phyloP scores from a whole-genome alignment of 2,329 filamentous ascomycete genomes.

The Fusarium tricinctum region DNA sequence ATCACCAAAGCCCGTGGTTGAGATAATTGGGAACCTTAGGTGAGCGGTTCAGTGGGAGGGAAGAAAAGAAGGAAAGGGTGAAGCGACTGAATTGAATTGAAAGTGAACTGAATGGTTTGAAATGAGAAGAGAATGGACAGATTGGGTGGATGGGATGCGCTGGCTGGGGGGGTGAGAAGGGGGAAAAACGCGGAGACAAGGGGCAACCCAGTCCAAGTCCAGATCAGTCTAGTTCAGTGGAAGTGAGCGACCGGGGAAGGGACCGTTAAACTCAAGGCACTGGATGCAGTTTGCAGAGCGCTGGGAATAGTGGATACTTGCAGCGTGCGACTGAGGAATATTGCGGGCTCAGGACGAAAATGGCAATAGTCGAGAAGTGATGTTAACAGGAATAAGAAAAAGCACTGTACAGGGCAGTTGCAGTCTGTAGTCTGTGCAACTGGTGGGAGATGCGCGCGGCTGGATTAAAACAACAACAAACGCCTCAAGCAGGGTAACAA shows the following conservation, averaged over 20 bases:
- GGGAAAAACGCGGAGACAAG: constrained; percentile 44
- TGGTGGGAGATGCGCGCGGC: constrained; percentile 30
- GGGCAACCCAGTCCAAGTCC: constrained; percentile 35
- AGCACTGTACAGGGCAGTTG: not conserved
- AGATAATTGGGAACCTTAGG: constrained; percentile 28
- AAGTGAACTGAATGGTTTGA: constrained; percentile 34
- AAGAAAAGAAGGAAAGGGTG: constrained; percentile 36
- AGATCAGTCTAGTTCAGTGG: constrained; percentile 29
- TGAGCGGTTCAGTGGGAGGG: constrained; percentile 37
- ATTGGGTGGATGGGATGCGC: constrained; percentile 39
- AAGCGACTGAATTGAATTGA: constrained; percentile 42
- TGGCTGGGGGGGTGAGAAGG: constrained; percentile 40
- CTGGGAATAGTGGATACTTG: constrained; percentile 24
- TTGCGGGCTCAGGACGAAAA: constrained; percentile 2
- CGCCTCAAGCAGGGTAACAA: constrained; percentile 6
- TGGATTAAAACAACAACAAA: constrained; percentile 31
- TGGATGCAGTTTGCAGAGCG: constrained; percentile 1
- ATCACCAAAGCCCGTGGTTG: constrained; percentile 40
- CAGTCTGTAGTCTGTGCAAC: constrained; percentile 17
- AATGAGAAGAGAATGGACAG: constrained; percentile 40
- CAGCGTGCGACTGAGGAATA: constrained; percentile 18
- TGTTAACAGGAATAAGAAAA: constrained; percentile 10
- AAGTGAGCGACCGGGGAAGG: constrained; percentile 17
- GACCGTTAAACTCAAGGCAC: constrained; percentile 17
- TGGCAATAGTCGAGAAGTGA: not conserved